Base-by-base conservation (phyloP, 2,329 filamentous ascomycete genomes). In the Curvularia spicifera region DNA sequence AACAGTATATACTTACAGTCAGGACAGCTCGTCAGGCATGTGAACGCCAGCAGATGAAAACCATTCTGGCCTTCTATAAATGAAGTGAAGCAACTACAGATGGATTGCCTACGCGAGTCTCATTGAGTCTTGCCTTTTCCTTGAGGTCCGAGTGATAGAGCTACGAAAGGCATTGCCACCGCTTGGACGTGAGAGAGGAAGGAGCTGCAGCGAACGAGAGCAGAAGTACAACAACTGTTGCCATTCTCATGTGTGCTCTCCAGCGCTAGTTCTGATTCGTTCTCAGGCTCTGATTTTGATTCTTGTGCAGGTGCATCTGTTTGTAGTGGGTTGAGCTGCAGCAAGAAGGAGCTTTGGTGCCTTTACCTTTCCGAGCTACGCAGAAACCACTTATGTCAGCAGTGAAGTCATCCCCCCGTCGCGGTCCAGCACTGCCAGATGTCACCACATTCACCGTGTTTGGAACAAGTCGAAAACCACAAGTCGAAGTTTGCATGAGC, bases 311-410 rank as follows among this genome's bases (percentile, higher is more conserved):
- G n/a, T 9, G 10, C 60, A 12, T 4, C 9, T 54, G 63, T 50
- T 53, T 61, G 1, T 61, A 31, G 39, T 79, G 79, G 1, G 80
- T 79, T 18, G 80, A 82, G 28, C 15, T 20, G 5, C 15, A 28
- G 13, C 13, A 35, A 24, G 5, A 10, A 43, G 22, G 20, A 4
- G 20, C 20, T 6, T n/a, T 43, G 12, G 3, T n/a, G 20, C 24
- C 22, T 26, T 28, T 5, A 43, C 22, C 26, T 42, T 42, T 20
- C n/a, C 18, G 9, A 42, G 28, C 26, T 4, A 37, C 29, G 22
- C 13, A 51, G 9, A 26, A n/a, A 29, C n/a, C 28, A 37, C 37
- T 42, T 42, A 31, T 20, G 24, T 50, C 35, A 31, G 15, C 24
- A 20, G 35, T 37, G 26, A 28, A 44, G 12, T 35, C n/a, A 12